Evolutionary conservation across 495 filamentous ascomycete genomes (phyloP), one percentile per base, ranked within the genome.

Genomic region (Penicillium diatomitis): DNA sequence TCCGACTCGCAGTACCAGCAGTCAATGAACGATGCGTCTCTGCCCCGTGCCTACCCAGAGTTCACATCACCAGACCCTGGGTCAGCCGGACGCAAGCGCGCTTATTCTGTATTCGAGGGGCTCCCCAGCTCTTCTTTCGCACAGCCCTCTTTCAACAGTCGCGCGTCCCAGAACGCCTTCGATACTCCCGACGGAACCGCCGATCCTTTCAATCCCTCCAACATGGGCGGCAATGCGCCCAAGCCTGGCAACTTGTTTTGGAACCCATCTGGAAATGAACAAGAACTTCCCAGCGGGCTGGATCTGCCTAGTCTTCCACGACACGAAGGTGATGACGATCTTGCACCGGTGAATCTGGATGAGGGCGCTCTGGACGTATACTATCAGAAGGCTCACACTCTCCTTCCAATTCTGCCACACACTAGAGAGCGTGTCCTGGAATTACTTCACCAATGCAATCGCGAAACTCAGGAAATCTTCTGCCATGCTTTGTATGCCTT

Each of bases 391-490:
- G 80, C 94, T 11, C 87, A 94, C 57, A 78, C 80, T 2, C 78
- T 81, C 10, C 82, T 90, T 46, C 89, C 89, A 0, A 68, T 94
- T 3, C 75, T 95, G 10, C 79, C 87, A 1, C 72, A 79, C 53
- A 81, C 75, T 34, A 87, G 83, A 54, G 70, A 75, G 34, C 72
- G 78, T 5, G 72, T 89, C 3, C 70, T 81, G 38, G 74, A 75
- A 8, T 69, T 83, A 37, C 64, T 92, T 12, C 73, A 76, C 7
- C 75, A 79, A 44, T 83, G 81, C 56, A 77, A 80, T 4, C 55
- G 71, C 6, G 63, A 72, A 8, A 68, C 88, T 4, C 81, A 85
- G 45, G 82, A 87, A 41, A 86, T 83, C 0, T 89, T 92, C 56
- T 67, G 83, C 28, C 77, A 82, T 48, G 84, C 86, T 4, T 68